Conservation (phyloP, 2,329 filamentous ascomycete genomes). For the Emmonsiellopsis sp. region DNA sequence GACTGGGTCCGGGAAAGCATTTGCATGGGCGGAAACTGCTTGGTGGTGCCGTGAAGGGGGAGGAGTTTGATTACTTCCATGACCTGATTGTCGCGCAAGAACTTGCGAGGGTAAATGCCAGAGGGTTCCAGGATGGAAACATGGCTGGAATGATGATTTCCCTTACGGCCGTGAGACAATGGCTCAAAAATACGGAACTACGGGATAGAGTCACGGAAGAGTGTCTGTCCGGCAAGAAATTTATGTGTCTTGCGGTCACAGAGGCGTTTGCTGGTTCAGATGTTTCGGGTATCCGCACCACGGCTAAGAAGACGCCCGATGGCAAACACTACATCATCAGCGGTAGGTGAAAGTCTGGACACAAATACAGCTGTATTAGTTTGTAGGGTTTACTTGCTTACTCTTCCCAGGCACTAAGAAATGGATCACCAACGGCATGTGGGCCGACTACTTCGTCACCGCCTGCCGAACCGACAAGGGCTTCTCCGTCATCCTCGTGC, state of each 20-base stretch:
- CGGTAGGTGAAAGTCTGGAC: constrained; percentile 27
- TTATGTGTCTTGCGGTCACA: constrained; percentile 79
- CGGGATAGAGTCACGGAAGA: constrained; percentile 61
- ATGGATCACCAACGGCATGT: constrained; percentile 57
- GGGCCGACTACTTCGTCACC: constrained; percentile 53
- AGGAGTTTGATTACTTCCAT: constrained; percentile 83
- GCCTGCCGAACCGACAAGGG: constrained; percentile 51
- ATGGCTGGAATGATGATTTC: constrained; percentile 81
- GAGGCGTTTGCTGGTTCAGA: constrained; percentile 69
- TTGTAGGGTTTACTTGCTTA: neutral
- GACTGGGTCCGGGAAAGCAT: constrained; percentile 74
- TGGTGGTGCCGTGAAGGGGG: constrained; percentile 57
- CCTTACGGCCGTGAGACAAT: constrained; percentile 71
- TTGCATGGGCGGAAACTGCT: constrained; percentile 62
- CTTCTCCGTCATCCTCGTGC: constrained; percentile 52
- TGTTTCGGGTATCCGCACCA: constrained; percentile 54
- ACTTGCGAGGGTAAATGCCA: constrained; percentile 57
- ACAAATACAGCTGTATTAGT: constrained; percentile 40
- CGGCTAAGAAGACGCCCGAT: constrained; percentile 43
- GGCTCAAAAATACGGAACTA: constrained; percentile 58
- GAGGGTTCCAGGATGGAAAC: constrained; percentile 76
- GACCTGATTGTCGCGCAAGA: constrained; percentile 71
- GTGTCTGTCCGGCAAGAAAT: constrained; percentile 71
- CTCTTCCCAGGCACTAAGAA: constrained; percentile 41
- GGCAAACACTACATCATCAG: constrained; percentile 51